Conservation (phyloP, 148 eudicot species). For the Pouteria glomerata region DNA sequence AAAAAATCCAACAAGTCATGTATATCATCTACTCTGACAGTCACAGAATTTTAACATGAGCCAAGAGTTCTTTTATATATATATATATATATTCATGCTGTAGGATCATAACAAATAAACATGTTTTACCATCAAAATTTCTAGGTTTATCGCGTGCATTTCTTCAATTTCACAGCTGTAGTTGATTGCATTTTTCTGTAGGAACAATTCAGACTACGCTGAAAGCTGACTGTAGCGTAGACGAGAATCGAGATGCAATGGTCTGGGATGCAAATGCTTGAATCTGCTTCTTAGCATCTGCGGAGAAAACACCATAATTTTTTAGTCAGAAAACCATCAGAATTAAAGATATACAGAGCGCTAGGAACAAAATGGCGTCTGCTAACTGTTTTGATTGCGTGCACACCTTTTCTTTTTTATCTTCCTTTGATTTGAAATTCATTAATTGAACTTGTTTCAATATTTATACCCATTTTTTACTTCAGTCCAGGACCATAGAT, state of each 20-base stretch:
- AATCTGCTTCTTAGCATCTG: conserved; percentile 99
- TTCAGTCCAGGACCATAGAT: no score
- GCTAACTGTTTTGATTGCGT: no score
- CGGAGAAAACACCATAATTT: conserved; percentile 10
- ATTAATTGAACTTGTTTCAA: no score
- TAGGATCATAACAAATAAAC: no score
- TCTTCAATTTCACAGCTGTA: no score
- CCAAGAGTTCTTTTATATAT: no score
- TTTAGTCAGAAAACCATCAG: neutral
- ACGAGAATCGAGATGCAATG: conserved; percentile 71
- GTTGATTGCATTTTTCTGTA: neutral
- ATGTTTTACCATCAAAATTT: no score
- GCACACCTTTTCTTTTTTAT: no score
- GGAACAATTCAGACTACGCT: conserved; percentile 57
- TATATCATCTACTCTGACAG: neutral
- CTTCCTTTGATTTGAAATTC: no score
- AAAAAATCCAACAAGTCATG: conserved; percentile 9
- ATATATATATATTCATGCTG: no score
- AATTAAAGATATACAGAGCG: neutral
- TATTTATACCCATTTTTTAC: no score
- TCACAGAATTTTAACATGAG: neutral
- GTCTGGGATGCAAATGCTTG: conserved; percentile 96
- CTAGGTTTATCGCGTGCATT: no score
- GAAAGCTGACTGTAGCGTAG: conserved; percentile 79
- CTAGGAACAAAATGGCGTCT: neutral